Evolutionary conservation across 2,329 filamentous ascomycete species (phyloP), one percentile per base, ranked within the genome.

Genomic region (Cordyceps cateniannulata): DNA sequence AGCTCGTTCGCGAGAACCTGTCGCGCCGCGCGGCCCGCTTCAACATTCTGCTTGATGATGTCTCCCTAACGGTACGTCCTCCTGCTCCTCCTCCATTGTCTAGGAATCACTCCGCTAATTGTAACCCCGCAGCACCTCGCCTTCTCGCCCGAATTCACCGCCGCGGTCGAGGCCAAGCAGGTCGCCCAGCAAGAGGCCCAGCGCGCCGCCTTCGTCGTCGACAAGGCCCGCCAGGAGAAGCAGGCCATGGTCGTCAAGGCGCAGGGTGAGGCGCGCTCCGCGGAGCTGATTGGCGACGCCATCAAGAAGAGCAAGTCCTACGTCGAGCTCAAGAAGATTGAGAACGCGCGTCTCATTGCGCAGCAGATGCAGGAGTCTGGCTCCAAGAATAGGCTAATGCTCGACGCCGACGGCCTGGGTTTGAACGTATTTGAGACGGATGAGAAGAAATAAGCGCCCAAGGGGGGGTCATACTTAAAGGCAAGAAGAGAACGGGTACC

Each of bases 221-320:
- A 99, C 86, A 97, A 98, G 81, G 95, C 95, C 59, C 88, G 95
- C 67, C 95, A 99, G 79, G 95, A 99, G 84, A 99, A 99, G 83
- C 95, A 99, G 79, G 95, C 95, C 69, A 97, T 93, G 81, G 92
- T 99, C 60, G 95, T 99, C 72, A 91, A 92, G 78, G 95, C 95
- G 4, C 95, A 98, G 86, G 95, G 95, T 91, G 95, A 99, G 80
- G 95, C 95, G 54, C 90, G 95, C 66, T 98, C 95, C 44, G 95
- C 95, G 51, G 93, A 99, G 79, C 87, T 99, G 65, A 97, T 99
- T 71, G 95, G 95, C 77, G 95, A 99, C 58, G 95, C 95, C 64
- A 96, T 99, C 86, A 99, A 98, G 90, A 99, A 98, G 89, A 96
- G 85, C 81, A 89, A 93, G 79, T 89, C 91, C 66, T 99, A 99